Percentiles rank a stretch among this genome's conserved stretches.
Conservation (phyloP, 805 yeast species). For the Komagataella mondaviorum region DNA sequence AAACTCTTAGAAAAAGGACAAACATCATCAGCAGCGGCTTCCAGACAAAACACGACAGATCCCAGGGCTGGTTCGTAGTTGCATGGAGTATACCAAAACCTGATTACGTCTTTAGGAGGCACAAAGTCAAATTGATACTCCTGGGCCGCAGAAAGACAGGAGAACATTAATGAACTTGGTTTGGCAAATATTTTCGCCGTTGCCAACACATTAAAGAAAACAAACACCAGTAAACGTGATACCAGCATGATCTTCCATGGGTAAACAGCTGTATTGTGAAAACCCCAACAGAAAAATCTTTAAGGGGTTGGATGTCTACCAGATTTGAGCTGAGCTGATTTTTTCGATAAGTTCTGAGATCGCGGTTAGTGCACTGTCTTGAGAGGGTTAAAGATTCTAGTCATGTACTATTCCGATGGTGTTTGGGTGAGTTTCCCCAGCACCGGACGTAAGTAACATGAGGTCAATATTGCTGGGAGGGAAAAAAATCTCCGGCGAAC, state of each 20-base stretch:
- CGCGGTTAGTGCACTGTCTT: not conserved
- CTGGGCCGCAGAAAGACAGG: constrained; percentile 9
- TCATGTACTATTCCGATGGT: not conserved
- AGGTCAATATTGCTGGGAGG: no score
- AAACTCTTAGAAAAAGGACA: constrained; percentile 3
- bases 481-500: no score
- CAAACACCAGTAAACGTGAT: not conserved
- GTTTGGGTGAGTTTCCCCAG: not conserved
- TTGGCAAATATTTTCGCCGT: not conserved
- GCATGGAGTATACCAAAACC: constrained; percentile 12
- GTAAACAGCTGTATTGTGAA: not conserved
- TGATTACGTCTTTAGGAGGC: constrained; percentile 3
- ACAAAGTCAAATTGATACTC: constrained; percentile 8
- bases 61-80: constrained; percentile 13
- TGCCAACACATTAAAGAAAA: not conserved
- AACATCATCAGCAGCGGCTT: constrained; percentile 3
- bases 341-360: not conserved
- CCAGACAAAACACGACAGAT: constrained; percentile 11
- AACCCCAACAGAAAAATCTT: not conserved
- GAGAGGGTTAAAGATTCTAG: not conserved
- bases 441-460: no score
- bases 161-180: constrained; percentile 8
- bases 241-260: not conserved
- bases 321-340: not conserved
- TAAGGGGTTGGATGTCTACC: not conserved